Conservation (phyloP, 768 basidiomycete species). For the Brasilioporus rufonigricans region DNA sequence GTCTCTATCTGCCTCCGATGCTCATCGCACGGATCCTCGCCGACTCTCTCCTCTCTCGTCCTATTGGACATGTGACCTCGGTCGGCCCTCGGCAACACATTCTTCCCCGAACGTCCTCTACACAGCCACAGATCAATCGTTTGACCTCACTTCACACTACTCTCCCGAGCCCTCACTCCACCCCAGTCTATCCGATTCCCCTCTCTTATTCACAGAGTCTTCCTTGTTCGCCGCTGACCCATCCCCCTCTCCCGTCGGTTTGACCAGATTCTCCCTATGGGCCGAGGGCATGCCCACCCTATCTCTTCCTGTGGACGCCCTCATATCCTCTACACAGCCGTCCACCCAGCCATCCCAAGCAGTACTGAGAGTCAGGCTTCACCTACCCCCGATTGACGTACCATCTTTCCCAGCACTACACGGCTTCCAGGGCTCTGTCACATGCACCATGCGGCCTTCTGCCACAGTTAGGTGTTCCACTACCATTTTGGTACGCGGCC, state of each 20-base stretch:
- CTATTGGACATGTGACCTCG: conserved; percentile 27
- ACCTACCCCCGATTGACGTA: conserved; percentile 53
- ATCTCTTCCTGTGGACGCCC: conserved; percentile 55
- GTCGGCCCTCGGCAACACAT: conserved; percentile 25
- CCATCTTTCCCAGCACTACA: conserved; percentile 55
- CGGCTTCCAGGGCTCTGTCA: conserved; percentile 59
- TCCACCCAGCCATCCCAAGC: conserved; percentile 40
- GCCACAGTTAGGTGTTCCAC: conserved; percentile 63
- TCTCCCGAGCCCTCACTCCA: conserved; percentile 26
- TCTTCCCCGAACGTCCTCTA: conserved; percentile 25
- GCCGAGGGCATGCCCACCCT: conserved; percentile 71
- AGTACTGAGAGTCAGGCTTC: conserved; percentile 56
- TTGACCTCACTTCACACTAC: conserved; percentile 19
- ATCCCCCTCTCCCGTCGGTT: conserved; percentile 35
- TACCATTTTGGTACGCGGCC: conserved; percentile 50
- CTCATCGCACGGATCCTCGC: conserved; percentile 28
- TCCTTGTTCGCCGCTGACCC: conserved; percentile 29
- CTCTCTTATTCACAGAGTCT: conserved; percentile 27
- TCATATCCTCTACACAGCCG: conserved; percentile 40
- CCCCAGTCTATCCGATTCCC: conserved; percentile 27
- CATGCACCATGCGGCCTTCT: conserved; percentile 52
- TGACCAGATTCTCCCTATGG: conserved; percentile 47
- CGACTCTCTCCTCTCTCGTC: conserved; percentile 33
- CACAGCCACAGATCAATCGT: conserved; percentile 22
- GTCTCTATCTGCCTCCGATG: conserved; percentile 30